Evolutionary conservation across 1,284 basidiomycete species (phyloP).

Genomic region (Pascua sp.): DNA sequence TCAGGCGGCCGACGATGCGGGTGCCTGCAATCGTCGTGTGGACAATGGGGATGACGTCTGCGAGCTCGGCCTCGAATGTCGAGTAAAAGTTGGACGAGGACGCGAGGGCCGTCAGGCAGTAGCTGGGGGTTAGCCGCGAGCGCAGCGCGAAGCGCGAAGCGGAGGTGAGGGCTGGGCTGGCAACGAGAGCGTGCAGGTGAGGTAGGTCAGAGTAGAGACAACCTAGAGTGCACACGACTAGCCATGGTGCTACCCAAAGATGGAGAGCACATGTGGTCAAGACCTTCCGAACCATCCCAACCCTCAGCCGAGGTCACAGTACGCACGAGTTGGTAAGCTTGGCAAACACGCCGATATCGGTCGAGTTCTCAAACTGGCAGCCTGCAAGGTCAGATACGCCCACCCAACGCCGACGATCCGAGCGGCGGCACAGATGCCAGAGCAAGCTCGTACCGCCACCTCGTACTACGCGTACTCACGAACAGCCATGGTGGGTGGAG

Average conservation of each 20-base stretch:
- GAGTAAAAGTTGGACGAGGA: constrained; percentile 99
- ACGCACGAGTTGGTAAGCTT: constrained; percentile 80
- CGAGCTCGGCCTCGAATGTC: constrained; percentile 90
- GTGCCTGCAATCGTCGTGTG: constrained; percentile 96
- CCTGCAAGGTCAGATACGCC: constrained; percentile 53
- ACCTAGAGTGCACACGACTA: not conserved
- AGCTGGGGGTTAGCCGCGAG: constrained; percentile 52
- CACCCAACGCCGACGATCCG: not conserved
- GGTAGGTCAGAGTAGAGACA: too few species aligned
- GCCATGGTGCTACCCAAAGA: not conserved
- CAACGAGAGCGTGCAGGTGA: too few species aligned
- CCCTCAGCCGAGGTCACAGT: too few species aligned
- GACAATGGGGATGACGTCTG: constrained; percentile 91
- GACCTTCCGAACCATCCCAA: not conserved
- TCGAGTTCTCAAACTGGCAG: constrained; percentile 93
- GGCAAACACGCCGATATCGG: constrained; percentile 90
- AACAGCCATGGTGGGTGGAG: constrained; percentile 51
- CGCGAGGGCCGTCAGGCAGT: constrained; percentile 86
- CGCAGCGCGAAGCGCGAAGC: not conserved
- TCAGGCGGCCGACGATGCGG: constrained; percentile 87
- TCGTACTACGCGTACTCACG: constrained; percentile 49
- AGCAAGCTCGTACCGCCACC: not conserved
- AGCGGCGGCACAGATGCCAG: too few species aligned
- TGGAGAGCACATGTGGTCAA: not conserved
- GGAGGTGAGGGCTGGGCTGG: not conserved